Evolutionary conservation across 495 filamentous ascomycete genomes (phyloP).

Genomic region (Staphylotrichum longicolle): DNA sequence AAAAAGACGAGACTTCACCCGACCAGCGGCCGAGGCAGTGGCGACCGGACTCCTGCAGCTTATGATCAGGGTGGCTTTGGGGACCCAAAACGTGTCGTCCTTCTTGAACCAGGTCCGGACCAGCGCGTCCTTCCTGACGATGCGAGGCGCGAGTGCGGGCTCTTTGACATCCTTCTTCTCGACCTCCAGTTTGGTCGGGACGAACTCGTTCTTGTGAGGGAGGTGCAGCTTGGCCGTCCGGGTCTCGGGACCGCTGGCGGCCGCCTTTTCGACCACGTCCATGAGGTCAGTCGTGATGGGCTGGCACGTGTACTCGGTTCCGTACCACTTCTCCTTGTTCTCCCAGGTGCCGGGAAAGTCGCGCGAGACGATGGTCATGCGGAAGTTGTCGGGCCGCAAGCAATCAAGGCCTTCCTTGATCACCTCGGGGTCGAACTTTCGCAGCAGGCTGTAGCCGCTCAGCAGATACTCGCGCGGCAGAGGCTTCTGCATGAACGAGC

Average conservation of each 20-base stretch:
- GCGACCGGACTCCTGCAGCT: slow-evolving; percentile 76
- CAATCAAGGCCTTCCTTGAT: slow-evolving; percentile 75
- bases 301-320: slow-evolving; percentile 86
- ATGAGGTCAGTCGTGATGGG: slow-evolving; percentile 77
- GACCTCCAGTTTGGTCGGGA: slow-evolving; percentile 88
- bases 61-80: slow-evolving; percentile 82
- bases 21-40: slow-evolving; percentile 70
- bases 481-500: slow-evolving; percentile 84
- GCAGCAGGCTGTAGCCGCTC: slow-evolving; percentile 64
- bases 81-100: slow-evolving; percentile 98
- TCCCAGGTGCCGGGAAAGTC: slow-evolving; percentile 83
- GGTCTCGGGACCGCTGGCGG: slow-evolving; percentile 52
- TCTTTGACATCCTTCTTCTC: slow-evolving; percentile 85
- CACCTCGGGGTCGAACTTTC: slow-evolving; percentile 70
- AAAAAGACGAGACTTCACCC: slow-evolving; percentile 76
- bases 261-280: slow-evolving; percentile 62
- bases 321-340: slow-evolving; percentile 94
- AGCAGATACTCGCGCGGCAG: slow-evolving; percentile 82
- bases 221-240: slow-evolving; percentile 74
- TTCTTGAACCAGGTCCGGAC: slow-evolving; percentile 98
- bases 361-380: slow-evolving; percentile 75
- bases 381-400: slow-evolving; percentile 85
- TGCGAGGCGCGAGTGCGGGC: slow-evolving; percentile 69
- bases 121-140: slow-evolving; percentile 82
- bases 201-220: slow-evolving; percentile 93